Evolutionary conservation across 805 yeast genomes (phyloP), one percentile per base, ranked within the genome.

Genomic region (Candida sithepensis): DNA sequence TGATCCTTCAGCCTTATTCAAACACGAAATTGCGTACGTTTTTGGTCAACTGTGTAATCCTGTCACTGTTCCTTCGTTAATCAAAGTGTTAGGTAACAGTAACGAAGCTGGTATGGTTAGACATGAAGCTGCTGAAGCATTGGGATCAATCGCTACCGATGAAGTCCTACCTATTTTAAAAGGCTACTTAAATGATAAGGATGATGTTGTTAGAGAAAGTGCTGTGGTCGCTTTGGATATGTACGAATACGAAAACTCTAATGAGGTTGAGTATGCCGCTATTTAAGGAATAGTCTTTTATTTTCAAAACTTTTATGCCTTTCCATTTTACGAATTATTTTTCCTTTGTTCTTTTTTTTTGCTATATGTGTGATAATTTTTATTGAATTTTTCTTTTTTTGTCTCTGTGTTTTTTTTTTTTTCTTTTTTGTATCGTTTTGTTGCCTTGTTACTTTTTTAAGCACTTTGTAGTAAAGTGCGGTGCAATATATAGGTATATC

Each of bases 71-170:
- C 96, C 97, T 36, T 75, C 92, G 19, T 78, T 95, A 53, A 77
- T 89, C 48, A 83, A 88, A 69, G 89, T 94, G 3, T 77, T 95
- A 58, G 82, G 82, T 57, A 81, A 88, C 66, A 79, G 75, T 50
- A 63, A 69, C 14, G 97, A 94, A 72, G 98, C 96, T 45, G 96
- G 95, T 54, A 94, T 94, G 99, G 99, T 95, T 30, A 85, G 99
- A 72, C 99, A 94, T 66, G 99, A 94, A 72, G 99, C 98, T 49
- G 99, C 98, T 22, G 99, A 94, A 72, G 99, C 99, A 22, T 77
- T 95, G 59, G 99, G 99, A 23, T 81, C 96, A 24, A 94, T 94
- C 65, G 98, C 97, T 23, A 88, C 97, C 9, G 96, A 88, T 60
- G 97, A 92, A 49, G 96, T 92, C 34, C 75, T 92, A 55, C 97